Percentiles rank a stretch among this genome's conserved stretches.
These are phyloP conservation scores for Tetrapisispora fleetii DNA, from an alignment of 805 yeast species.

Conservation along the genomic window DNA sequence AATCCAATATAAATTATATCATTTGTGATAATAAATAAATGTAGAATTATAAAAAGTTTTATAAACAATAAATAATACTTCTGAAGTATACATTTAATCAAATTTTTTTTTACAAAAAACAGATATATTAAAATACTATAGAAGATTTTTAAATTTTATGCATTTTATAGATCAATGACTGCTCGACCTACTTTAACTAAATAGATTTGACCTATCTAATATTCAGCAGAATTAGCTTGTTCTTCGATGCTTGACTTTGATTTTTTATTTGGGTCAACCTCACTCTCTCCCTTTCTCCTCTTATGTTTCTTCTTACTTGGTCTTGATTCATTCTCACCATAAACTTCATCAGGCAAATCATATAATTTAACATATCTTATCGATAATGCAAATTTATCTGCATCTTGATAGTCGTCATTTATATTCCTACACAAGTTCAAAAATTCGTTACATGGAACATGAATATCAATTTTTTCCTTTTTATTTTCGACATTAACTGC, in stretches of 20 bases:
- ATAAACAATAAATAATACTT: background rate
- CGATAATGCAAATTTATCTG: slow-evolving; percentile 42
- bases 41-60: too few species aligned
- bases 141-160: background rate
- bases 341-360: slow-evolving; percentile 81
- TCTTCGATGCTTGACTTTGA: slow-evolving; percentile 20
- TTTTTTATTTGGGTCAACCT: slow-evolving; percentile 21
- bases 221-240: background rate
- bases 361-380: slow-evolving; percentile 66
- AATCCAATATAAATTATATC: too few species aligned
- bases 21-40: too few species aligned
- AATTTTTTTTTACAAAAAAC: too few species aligned
- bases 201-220: background rate
- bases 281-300: slow-evolving; percentile 34
- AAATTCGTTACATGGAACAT: slow-evolving; percentile 84
- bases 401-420: slow-evolving; percentile 52
- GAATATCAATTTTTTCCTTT: slow-evolving; percentile 67
- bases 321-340: slow-evolving; percentile 64
- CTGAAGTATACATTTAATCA: background rate
- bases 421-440: slow-evolving; percentile 70
- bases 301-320: slow-evolving; percentile 55
- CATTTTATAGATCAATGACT: background rate
- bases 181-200: background rate
- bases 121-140: too few species aligned
- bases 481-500: slow-evolving; percentile 40